Conservation (phyloP, 148 eudicot genomes). For the Fagopyrum homotropicum region DNA sequence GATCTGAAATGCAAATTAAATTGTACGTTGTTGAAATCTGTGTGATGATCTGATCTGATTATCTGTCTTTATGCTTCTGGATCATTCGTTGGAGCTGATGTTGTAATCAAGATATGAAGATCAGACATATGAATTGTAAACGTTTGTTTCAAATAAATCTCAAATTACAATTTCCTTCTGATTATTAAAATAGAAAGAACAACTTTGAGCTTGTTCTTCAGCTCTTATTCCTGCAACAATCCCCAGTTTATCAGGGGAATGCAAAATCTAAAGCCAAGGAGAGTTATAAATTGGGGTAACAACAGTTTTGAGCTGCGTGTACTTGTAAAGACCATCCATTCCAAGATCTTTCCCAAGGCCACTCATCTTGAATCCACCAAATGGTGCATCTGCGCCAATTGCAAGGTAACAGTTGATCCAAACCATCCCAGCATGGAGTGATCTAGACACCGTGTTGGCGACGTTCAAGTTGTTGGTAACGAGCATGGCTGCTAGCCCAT, state of each 20-base stretch:
- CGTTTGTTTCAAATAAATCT: not conserved
- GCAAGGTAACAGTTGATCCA: conserved; percentile 79
- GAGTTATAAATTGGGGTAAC: conserved; percentile 62
- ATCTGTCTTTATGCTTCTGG: not conserved
- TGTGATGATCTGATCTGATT: not conserved
- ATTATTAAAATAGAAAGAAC: not conserved
- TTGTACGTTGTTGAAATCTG: not conserved
- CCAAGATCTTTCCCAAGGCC: conserved; percentile 69
- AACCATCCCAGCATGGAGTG: conserved; percentile 54
- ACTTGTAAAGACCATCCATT: conserved; percentile 47
- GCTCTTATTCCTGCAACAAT: not conserved
- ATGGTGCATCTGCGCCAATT: conserved; percentile 46
- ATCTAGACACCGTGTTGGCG: conserved; percentile 69
- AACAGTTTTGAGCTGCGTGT: conserved; percentile 59
- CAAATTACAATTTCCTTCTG: not conserved
- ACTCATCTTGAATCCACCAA: conserved; percentile 80
- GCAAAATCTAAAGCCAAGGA: conserved; percentile 38
- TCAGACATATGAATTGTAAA: not conserved
- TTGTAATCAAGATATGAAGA: not conserved
- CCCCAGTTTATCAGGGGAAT: not conserved
- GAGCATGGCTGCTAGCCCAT: conserved; percentile 70
- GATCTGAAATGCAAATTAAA: too few species aligned
- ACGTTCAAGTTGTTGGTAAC: conserved; percentile 57
- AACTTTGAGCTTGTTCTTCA: not conserved
- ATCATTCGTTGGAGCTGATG: not conserved